Conservation (phyloP, 257 asterid species). For the Fraxinus pennsylvanica region DNA sequence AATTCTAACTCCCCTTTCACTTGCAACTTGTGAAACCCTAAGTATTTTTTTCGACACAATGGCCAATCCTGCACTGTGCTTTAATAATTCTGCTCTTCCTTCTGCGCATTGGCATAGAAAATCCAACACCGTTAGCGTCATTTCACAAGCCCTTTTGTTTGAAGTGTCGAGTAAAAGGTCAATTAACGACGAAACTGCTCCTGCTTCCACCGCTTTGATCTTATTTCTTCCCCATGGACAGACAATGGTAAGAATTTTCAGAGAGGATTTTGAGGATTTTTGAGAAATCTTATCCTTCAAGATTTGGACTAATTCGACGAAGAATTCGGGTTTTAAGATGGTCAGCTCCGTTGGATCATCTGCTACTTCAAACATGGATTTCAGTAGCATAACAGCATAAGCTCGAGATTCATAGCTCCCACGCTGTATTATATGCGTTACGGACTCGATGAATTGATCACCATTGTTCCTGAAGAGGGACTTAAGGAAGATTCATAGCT, state of each 20-base stretch:
- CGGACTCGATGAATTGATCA: constrained; percentile 43
- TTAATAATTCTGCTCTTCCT: constrained; percentile 69
- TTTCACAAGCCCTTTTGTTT: constrained; percentile 51
- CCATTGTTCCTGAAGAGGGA: constrained; percentile 29
- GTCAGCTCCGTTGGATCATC: constrained; percentile 41
- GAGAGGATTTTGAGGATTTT: constrained; percentile 27
- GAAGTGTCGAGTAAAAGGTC: constrained; percentile 53
- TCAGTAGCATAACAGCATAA: constrained; percentile 52
- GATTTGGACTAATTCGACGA: constrained; percentile 43
- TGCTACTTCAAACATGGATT: constrained; percentile 44
- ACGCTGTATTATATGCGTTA: constrained; percentile 40
- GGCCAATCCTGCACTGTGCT: constrained; percentile 75
- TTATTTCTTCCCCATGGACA: constrained; percentile 60
- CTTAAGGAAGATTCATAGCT: constrained; percentile 55
- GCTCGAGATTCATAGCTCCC: constrained; percentile 71
- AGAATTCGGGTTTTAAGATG: constrained; percentile 33
- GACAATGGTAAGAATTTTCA: too few species aligned
- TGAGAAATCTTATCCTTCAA: constrained; percentile 51
- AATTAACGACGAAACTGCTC: constrained; percentile 36
- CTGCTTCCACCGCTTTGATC: constrained; percentile 63
- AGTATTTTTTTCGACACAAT: constrained; percentile 75
- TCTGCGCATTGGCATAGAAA: constrained; percentile 77
- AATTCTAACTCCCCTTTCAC: constrained; percentile 66
- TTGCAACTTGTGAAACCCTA: constrained; percentile 68
- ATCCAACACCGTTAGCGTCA: constrained; percentile 51